Conservation (phyloP, 306 rosid genomes). For the Canavalia ensiformis region DNA sequence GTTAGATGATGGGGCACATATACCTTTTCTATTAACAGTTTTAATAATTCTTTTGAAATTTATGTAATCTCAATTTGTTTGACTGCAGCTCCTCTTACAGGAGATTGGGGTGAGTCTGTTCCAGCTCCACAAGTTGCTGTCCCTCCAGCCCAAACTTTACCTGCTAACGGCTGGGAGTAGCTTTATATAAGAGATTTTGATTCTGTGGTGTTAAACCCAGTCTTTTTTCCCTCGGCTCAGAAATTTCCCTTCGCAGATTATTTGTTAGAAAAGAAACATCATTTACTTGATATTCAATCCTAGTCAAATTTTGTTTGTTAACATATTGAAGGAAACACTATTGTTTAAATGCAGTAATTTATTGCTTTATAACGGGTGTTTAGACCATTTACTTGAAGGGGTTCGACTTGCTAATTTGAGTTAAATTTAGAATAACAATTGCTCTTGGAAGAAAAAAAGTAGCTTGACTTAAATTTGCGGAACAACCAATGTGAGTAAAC, state of each 20-base stretch:
- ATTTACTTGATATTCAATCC: neutral
- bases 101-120: slow-evolving; percentile 48
- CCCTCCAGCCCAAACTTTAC: neutral
- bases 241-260: neutral
- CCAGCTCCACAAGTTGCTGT: slow-evolving; percentile 41
- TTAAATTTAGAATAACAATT: neutral
- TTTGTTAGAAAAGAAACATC: slow-evolving; percentile 7
- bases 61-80: slow-evolving; percentile 10
- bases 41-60: neutral
- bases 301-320: slow-evolving; percentile 19
- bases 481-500: too few relatives aligned
- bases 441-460: neutral
- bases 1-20: neutral
- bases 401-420: neutral
- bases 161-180: slow-evolving; percentile 50
- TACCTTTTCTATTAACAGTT: neutral
- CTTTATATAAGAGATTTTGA: slow-evolving; percentile 19
- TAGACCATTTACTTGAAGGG: neutral
- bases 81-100: slow-evolving; percentile 33
- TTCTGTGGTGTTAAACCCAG: neutral
- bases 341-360: neutral
- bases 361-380: slow-evolving; percentile 2
- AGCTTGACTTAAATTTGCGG: too few relatives aligned
- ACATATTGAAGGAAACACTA: slow-evolving; percentile 1
- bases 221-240: neutral